These are phyloP conservation scores for Pichia cactophila DNA, from an alignment of 1,139 yeast species.

Conservation along the genomic window DNA sequence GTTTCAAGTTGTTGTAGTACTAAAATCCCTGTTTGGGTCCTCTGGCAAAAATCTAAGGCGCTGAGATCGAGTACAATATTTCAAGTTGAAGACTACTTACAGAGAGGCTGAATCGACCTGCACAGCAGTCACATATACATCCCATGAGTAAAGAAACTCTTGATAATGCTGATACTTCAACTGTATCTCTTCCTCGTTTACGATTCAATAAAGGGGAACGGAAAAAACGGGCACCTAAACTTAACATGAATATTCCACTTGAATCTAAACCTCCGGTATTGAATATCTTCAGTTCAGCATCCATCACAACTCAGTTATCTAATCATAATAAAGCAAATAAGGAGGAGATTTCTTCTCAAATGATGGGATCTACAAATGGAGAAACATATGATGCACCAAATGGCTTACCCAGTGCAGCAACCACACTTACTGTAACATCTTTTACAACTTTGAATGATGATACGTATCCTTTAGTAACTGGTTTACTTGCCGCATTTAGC, in stretches of 20 bases:
- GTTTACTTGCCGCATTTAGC: slow-evolving; percentile 6
- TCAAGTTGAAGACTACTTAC: neutral
- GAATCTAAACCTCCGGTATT: slow-evolving; percentile 1
- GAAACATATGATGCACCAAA: neutral
- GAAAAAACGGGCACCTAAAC: slow-evolving; percentile 12
- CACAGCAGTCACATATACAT: too few species aligned
- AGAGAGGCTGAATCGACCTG: neutral
- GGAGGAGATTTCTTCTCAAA: neutral
- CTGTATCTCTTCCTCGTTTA: slow-evolving; percentile 6
- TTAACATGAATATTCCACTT: slow-evolving; percentile 11
- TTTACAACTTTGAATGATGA: slow-evolving; percentile 12
- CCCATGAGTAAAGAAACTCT: neutral
- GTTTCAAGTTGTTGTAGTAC: too few species aligned
- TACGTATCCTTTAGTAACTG: neutral
- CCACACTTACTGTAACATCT: slow-evolving; percentile 12
- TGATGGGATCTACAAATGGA: neutral
- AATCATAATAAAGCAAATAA: neutral
- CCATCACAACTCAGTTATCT: neutral
- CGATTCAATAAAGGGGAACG: slow-evolving; percentile 9
- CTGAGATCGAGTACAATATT: too few species aligned
- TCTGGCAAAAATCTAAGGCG: too few species aligned
- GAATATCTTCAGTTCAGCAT: slow-evolving; percentile 1
- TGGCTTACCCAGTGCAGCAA: slow-evolving; percentile 15
- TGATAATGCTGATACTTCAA: neutral
- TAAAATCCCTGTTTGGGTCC: too few species aligned